Conservation (phyloP, 169 alveolate species). For the Cryptosporidium meleagridis region DNA sequence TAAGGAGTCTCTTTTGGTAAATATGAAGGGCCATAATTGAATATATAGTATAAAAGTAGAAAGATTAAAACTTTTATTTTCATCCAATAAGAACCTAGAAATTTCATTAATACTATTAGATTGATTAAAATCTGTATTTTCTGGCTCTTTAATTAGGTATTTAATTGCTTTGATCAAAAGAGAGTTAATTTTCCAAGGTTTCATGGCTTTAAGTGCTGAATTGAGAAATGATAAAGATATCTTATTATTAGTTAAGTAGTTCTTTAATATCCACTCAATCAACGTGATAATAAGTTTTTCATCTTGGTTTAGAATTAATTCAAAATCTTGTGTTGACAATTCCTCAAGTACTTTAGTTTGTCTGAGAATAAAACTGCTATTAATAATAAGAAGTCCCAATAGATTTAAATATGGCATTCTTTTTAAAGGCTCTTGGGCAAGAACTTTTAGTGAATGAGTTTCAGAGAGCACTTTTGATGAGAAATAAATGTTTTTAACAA, state of each 20-base stretch:
- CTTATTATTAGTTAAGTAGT: not conserved
- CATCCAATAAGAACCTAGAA: conserved; percentile 6
- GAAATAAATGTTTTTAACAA: not conserved
- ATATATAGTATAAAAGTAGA: not conserved
- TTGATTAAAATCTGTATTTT: not conserved
- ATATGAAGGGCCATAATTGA: not conserved
- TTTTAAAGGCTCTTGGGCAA: not conserved
- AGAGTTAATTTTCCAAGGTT: not conserved
- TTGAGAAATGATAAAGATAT: not conserved
- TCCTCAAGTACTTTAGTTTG: not conserved
- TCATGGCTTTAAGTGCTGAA: not conserved
- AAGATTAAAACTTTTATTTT: not conserved
- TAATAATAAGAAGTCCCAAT: conserved; percentile 7
- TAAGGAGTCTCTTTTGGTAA: not conserved
- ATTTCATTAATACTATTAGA: conserved; percentile 1
- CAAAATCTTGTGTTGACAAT: not conserved
- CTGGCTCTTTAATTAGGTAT: not conserved
- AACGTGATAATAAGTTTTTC: not conserved
- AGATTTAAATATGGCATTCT: conserved; percentile 16
- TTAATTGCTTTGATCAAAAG: not conserved
- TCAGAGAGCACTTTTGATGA: not conserved
- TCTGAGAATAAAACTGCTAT: not conserved
- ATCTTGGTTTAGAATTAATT: not conserved
- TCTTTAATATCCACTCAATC: conserved; percentile 16
- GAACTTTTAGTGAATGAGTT: not conserved